These are phyloP conservation scores for Cryomyces minteri DNA, from an alignment of 495 filamentous ascomycete species.

Conservation along the genomic window DNA sequence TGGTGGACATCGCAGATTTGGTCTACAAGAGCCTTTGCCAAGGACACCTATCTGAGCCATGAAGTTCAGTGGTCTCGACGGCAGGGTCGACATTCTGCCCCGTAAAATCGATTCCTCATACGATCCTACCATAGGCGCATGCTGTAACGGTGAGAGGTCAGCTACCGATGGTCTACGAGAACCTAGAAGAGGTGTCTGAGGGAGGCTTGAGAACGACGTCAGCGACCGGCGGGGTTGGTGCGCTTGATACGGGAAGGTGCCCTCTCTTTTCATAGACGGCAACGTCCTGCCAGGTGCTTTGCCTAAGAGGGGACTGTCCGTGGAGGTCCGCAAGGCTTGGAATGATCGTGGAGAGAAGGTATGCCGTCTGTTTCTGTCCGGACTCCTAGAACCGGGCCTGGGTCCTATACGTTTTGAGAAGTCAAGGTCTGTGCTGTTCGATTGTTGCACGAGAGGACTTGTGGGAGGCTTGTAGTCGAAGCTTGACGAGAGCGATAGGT, in stretches of 20 bases:
- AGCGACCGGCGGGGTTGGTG: conserved; percentile 60
- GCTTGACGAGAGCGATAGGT: conserved; percentile 59
- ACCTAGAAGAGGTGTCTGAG: conserved; percentile 40
- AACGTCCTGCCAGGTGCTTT: conserved; percentile 4
- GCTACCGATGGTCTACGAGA: conserved; percentile 55
- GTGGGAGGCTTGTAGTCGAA: conserved; percentile 80
- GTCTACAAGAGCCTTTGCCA: conserved; percentile 77
- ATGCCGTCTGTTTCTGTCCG: conserved; percentile 32
- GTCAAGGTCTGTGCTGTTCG: conserved; percentile 72
- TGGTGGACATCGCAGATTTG: conserved; percentile 67
- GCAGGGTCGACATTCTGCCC: conserved; percentile 91
- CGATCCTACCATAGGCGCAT: conserved; percentile 91
- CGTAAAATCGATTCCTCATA: conserved; percentile 94
- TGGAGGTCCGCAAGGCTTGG: conserved; percentile 22
- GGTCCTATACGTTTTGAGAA: conserved; percentile 28
- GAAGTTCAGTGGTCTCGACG: conserved; percentile 85
- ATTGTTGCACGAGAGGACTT: conserved; percentile 79
- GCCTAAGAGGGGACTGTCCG: conserved; percentile 13
- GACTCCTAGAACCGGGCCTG: conserved; percentile 17
- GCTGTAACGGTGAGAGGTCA: conserved; percentile 58
- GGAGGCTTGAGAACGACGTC: conserved; percentile 31
- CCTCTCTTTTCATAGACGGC: conserved; percentile 30
- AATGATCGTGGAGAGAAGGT: conserved; percentile 42
- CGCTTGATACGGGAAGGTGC: conserved; percentile 41
- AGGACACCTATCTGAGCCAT: conserved; percentile 90